Evolutionary conservation across 1,139 yeast genomes (phyloP), one percentile per base, ranked within the genome.

Genomic region (Blastobotrys ciferrii): DNA sequence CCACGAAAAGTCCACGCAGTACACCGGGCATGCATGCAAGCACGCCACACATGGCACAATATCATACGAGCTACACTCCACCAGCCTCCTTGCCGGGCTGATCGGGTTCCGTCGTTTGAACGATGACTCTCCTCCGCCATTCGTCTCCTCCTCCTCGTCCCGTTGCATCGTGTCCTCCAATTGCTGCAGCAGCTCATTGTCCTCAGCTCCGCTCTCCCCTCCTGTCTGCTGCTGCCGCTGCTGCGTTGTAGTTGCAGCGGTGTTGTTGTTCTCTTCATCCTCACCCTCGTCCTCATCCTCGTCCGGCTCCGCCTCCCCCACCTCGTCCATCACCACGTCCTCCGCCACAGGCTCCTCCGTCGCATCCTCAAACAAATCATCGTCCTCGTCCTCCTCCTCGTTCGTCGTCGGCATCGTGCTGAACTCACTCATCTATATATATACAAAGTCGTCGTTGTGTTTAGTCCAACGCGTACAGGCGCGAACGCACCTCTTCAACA

Each of bases 1-100:
- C 61, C 80, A 81, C 1, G 96, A 80, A 48, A 89, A 73, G 5
- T 94, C 85, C 46, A 92, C 62, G 5, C 94, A 76, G 66, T 89
- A 89, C 39, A 95, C 65, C 3, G 71, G 67, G 20, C 71, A 60
- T 17, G 69, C 68, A 50, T 70, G 75, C 13, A 73, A 60, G 5
- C 72, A 68, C 1, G 76, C 75, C 14, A 67, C 69, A 41, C 70
- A 68, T 1, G 77, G 77, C 7, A 69, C 66, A 32, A 73, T 66
- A 49, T 72, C 75, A 53, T 71, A 73, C 17, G 59, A 42, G 3
- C 36, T 4, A 47, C 63, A 56, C 31, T 48, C 48, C 15, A 50
- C 28, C 11, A 52, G 42, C 13, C 51, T 51, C 12, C 48, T 43
- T 0, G 52, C 48, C 13, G 57, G 56, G 13, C 19, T 41, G 6